These are phyloP conservation scores for Astrocystis sublimbata DNA, from an alignment of 495 filamentous ascomycete genomes.

Conservation along the genomic window DNA sequence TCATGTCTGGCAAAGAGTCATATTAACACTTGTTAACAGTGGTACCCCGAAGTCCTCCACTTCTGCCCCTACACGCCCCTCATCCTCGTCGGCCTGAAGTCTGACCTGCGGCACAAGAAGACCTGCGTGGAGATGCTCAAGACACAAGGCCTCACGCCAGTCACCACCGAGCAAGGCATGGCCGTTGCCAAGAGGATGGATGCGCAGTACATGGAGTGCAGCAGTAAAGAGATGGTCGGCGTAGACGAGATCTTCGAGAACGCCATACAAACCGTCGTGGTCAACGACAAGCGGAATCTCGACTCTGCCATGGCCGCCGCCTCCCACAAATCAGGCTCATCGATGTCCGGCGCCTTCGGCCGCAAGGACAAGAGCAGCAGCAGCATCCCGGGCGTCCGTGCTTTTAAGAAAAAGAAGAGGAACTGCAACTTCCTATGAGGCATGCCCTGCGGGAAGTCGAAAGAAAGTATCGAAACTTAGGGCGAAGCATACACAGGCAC, in stretches of 20 bases:
- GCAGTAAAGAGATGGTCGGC: slow-evolving; percentile 92
- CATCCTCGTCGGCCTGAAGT: slow-evolving; percentile 93
- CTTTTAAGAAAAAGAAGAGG: slow-evolving; percentile 62
- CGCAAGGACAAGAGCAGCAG: slow-evolving; percentile 25
- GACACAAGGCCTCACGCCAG: slow-evolving; percentile 93
- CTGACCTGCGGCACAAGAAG: slow-evolving; percentile 89
- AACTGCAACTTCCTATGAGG: slow-evolving; percentile 73
- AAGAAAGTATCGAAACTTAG: too few relatives aligned
- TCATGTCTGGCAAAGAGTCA: neutral
- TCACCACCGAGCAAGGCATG: slow-evolving; percentile 85
- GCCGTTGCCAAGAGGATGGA: slow-evolving; percentile 89
- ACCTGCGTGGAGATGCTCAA: slow-evolving; percentile 97
- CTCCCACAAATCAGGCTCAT: slow-evolving; percentile 23
- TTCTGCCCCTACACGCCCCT: slow-evolving; percentile 97
- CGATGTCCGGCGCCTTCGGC: slow-evolving; percentile 3
- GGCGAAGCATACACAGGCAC: too few relatives aligned
- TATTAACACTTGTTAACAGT: slow-evolving; percentile 52
- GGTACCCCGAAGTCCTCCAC: slow-evolving; percentile 98
- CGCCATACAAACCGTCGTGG: slow-evolving; percentile 84
- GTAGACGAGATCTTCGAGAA: slow-evolving; percentile 93
- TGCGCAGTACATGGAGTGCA: slow-evolving; percentile 95
- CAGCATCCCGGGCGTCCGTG: slow-evolving; percentile 35
- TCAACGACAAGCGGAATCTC: slow-evolving; percentile 58
- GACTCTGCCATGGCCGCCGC: slow-evolving; percentile 40
- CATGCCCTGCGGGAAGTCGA: too few relatives aligned